Percentiles rank a stretch among this genome's conserved stretches.
These are phyloP conservation scores for Arachnomyces sp. DNA, from an alignment of 2,329 filamentous ascomycete genomes.

Conservation along the genomic window DNA sequence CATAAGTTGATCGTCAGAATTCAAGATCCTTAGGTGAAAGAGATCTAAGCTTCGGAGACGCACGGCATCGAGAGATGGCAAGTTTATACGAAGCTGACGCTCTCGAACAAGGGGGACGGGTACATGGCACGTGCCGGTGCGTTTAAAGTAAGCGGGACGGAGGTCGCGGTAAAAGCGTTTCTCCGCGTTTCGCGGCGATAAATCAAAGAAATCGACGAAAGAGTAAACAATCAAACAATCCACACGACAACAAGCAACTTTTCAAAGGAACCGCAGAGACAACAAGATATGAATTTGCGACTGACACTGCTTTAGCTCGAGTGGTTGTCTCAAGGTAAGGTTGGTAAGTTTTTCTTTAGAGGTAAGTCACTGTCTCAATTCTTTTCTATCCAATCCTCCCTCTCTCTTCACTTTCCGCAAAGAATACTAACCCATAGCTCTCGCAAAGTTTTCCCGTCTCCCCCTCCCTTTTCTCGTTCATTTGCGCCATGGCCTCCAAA, in stretches of 20 bases:
- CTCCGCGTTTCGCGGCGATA: conserved; percentile 1
- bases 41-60: conserved; percentile 1
- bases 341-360: conserved; percentile 12
- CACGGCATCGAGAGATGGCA: too few species aligned
- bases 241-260: conserved; percentile 16
- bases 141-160: not conserved
- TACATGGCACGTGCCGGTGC: too few species aligned
- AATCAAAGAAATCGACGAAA: conserved; percentile 16
- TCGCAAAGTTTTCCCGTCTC: conserved; percentile 1
- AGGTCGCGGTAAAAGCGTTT: conserved; percentile 12
- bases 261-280: conserved; percentile 5
- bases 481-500: conserved; percentile 26
- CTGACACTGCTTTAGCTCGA: too few species aligned
- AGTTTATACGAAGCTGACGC: too few species aligned
- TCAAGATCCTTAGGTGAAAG: not conserved
- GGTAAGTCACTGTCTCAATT: conserved; percentile 1
- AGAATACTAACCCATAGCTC: not conserved
- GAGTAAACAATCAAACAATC: too few species aligned
- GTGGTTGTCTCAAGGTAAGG: conserved; percentile 12
- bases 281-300: not conserved
- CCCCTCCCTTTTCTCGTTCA: conserved; percentile 5
- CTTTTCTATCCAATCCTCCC: too few species aligned
- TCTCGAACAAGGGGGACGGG: too few species aligned
- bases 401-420: not conserved
- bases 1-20: not conserved